Evolutionary conservation across 2,329 filamentous ascomycete species (phyloP), one percentile per base, ranked within the genome.

Genomic region (Venturia nashicola): DNA sequence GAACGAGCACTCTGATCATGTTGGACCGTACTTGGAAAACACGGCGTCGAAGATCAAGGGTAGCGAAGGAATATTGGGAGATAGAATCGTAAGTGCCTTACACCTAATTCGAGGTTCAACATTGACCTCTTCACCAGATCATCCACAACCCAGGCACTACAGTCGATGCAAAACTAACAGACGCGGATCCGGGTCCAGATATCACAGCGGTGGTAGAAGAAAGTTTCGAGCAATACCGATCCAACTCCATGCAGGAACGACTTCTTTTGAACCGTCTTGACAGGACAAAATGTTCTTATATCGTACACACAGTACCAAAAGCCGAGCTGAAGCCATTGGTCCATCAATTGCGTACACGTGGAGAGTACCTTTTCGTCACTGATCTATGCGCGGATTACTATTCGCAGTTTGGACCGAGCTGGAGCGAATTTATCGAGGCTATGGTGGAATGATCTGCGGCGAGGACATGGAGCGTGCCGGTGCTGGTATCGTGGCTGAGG

Each of bases 371-470:
- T 20, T 62, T 62, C 40, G 46, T 62, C 32, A 62, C 61, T 36
- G 61, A 62, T 36, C 43, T 62, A 16, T 46, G 44, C 23, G 61
- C 43, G 23, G 27, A 62, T 27, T 62, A 62, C n/a, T 62, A 62
- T 48, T 46, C 32, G 23, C 32, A 32, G 46, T 62, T 62, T 62
- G 61, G 61, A 11, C 61, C 42, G 23, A 51, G 61, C 3, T 51
- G 40, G 40, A 46, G 7, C 11, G 61, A 51, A n/a, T 62, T 46
- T 51, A n/a, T 62, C 16, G 42, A 44, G 39, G 61, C 61, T 51
- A 54, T 62, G 27, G 51, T 57, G 51, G 51, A 57, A 57, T 57
- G 32, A 57, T 55, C 51, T 51, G 51, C 51, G 27, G 18, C 18
- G 32, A 27, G 32, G 42, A 23, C 4, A 27, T 34, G 23, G 23